Evolutionary conservation across 2,329 filamentous ascomycete species (phyloP).

Genomic region (Phaeoacremonium minimum): DNA sequence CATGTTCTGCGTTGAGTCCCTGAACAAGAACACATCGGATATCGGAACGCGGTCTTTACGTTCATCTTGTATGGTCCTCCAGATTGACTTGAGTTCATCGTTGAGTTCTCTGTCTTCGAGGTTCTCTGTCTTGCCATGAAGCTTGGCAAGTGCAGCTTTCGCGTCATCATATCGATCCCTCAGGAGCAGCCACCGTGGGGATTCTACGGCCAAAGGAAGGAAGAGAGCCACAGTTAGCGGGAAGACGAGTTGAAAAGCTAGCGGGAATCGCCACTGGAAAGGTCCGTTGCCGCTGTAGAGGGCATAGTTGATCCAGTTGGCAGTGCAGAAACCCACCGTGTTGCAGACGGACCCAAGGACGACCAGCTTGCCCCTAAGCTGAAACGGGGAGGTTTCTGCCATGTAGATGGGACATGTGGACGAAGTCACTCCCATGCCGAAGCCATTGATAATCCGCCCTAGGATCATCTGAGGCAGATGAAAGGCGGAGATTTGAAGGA

Average conservation of each 20-base stretch:
- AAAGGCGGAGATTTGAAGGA: slow-evolving; percentile 25
- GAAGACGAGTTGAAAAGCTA: slow-evolving; percentile 31
- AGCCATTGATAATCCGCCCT: slow-evolving; percentile 33
- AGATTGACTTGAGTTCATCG: slow-evolving; percentile 27
- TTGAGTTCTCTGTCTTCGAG: slow-evolving; percentile 18
- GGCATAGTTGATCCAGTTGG: slow-evolving; percentile 41
- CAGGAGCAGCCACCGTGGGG: slow-evolving; percentile 44
- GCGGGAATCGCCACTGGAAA: slow-evolving; percentile 30
- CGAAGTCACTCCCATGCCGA: slow-evolving; percentile 27
- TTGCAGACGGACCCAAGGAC: slow-evolving; percentile 32
- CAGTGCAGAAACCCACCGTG: slow-evolving; percentile 35
- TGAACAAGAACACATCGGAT: slow-evolving; percentile 24
- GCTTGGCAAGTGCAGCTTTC: slow-evolving; percentile 47
- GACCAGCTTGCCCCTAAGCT: slow-evolving; percentile 35
- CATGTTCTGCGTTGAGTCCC: slow-evolving; percentile 28
- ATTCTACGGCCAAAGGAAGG: slow-evolving; percentile 33
- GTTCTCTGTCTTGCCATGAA: slow-evolving; percentile 39
- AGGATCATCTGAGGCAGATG: slow-evolving; percentile 32
- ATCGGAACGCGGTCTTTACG: slow-evolving; percentile 21
- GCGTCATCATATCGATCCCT: slow-evolving; percentile 52
- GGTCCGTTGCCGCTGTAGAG: slow-evolving; percentile 27
- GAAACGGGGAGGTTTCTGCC: slow-evolving; percentile 22
- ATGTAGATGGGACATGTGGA: slow-evolving; percentile 25
- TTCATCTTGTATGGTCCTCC: slow-evolving; percentile 25
- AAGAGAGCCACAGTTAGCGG: slow-evolving; percentile 25